Percentiles rank a stretch among this genome's conserved stretches.
Evolutionary conservation across 1,139 yeast genomes (phyloP).

Genomic region (Kodamaea plutei): DNA sequence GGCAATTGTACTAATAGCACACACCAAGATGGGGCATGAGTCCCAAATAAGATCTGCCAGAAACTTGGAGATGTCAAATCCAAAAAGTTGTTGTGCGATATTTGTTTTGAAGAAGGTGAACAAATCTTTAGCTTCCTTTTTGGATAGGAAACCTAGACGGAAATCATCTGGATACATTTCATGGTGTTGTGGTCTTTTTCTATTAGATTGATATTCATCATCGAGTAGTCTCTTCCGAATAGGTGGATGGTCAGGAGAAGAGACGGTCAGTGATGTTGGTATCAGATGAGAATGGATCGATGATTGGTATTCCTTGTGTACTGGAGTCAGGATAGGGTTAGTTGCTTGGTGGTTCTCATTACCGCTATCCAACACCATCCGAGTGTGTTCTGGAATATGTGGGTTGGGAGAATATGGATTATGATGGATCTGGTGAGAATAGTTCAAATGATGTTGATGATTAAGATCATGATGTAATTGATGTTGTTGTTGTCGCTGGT

Average conservation of each 20-base stretch:
- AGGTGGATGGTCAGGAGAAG: slow-evolving; percentile 27
- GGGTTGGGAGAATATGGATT: not conserved
- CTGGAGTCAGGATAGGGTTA: not conserved
- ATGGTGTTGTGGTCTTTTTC: not conserved
- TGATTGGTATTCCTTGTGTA: not conserved
- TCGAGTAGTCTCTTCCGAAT: slow-evolving; percentile 29
- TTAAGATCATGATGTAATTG: no score
- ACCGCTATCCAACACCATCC: not conserved
- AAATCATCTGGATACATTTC: slow-evolving; percentile 26
- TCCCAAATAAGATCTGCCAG: slow-evolving; percentile 51
- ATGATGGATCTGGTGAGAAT: slow-evolving; percentile 1
- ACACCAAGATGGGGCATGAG: slow-evolving; percentile 54
- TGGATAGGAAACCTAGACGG: slow-evolving; percentile 30
- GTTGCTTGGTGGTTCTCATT: no score
- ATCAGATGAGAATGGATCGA: no score
- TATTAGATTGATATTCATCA: slow-evolving; percentile 14
- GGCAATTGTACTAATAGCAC: slow-evolving; percentile 61
- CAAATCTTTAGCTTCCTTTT: slow-evolving; percentile 47
- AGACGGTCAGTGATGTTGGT: no score
- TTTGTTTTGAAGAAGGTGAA: slow-evolving; percentile 51
- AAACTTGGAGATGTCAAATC: slow-evolving; percentile 55
- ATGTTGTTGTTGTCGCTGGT: slow-evolving; percentile 1
- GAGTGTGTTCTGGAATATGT: not conserved
- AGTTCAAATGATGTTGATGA: no score
- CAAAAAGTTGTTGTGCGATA: slow-evolving; percentile 63